A percentile compares a stretch with the other conserved stretches of the same genome.
These are phyloP conservation scores for Boechera divaricarpa DNA, from an alignment of 345 rosid genomes.

Conservation along the genomic window DNA sequence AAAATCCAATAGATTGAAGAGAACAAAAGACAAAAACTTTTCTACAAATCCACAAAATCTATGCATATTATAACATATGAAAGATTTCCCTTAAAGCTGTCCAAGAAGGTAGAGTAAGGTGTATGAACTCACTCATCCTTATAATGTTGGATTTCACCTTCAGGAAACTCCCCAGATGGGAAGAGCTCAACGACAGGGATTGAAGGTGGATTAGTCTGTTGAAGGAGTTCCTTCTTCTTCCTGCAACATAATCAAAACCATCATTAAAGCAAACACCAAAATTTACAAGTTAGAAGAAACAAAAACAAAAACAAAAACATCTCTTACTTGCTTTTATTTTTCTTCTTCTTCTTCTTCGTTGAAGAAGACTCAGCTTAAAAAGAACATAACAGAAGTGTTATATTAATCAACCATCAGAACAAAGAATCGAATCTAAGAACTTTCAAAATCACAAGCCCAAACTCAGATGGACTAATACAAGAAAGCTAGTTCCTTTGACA, in stretches of 20 bases:
- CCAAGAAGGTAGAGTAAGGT: background rate
- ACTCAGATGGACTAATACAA: slow-evolving; percentile 17
- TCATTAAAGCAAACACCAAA: slow-evolving; percentile 22
- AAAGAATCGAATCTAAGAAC: background rate
- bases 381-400: background rate
- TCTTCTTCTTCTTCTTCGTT: slow-evolving; percentile 96
- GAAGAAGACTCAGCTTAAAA: slow-evolving; percentile 57
- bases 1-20: background rate
- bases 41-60: background rate
- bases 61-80: background rate
- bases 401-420: slow-evolving; percentile 20
- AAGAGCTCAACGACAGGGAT: slow-evolving; percentile 77
- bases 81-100: background rate
- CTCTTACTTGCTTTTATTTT: slow-evolving; percentile 92
- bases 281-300: background rate
- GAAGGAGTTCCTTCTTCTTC: slow-evolving; percentile 78
- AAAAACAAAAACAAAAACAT: background rate
- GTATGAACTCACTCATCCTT: slow-evolving; percentile 79
- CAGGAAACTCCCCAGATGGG: slow-evolving; percentile 94
- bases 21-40: background rate
- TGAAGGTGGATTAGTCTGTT: slow-evolving; percentile 91
- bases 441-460: slow-evolving; percentile 2
- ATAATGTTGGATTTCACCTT: slow-evolving; percentile 97
- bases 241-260: slow-evolving; percentile 47
- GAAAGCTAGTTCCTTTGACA: slow-evolving; percentile 16